Conservation (phyloP, 202 grass and related monocot genomes). For the Panicum virgatum region DNA sequence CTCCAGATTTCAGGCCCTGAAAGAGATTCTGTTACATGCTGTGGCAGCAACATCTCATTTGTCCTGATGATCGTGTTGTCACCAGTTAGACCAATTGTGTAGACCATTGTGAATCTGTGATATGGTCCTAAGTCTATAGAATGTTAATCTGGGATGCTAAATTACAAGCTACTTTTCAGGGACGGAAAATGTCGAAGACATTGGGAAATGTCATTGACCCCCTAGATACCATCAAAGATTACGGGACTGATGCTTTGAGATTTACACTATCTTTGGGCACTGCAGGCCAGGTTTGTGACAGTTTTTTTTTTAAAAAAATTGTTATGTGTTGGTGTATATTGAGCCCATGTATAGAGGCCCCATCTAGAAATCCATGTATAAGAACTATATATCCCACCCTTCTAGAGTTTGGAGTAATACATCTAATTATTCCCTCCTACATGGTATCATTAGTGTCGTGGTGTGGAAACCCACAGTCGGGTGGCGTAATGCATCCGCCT, state of each 20-base stretch:
- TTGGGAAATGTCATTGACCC: slow-evolving; percentile 98
- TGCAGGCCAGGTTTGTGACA: slow-evolving; percentile 76
- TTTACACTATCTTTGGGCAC: slow-evolving; percentile 97
- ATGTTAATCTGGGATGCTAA: slow-evolving; percentile 6
- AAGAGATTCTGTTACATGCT: neutral
- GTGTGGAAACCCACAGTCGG: too few species aligned
- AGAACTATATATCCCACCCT: too few species aligned
- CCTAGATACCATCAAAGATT: slow-evolving; percentile 93
- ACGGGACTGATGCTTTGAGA: slow-evolving; percentile 93
- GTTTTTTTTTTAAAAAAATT: too few species aligned
- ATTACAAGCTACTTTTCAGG: slow-evolving; percentile 53
- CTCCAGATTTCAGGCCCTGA: slow-evolving; percentile 19
- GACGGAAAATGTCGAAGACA: slow-evolving; percentile 95
- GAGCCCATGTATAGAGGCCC: too few species aligned
- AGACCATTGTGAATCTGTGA: slow-evolving; percentile 19
- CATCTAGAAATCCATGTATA: too few species aligned
- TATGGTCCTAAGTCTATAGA: neutral
- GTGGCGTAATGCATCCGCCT: too few species aligned
- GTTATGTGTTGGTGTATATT: too few species aligned
- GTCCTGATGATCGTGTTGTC: slow-evolving; percentile 1
- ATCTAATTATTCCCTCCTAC: too few species aligned
- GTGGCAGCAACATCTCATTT: neutral
- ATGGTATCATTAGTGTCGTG: too few species aligned
- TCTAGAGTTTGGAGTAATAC: too few species aligned
- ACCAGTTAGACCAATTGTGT: neutral